A percentile compares a stretch with the other conserved stretches of the same genome.
phyloP scores from a whole-genome alignment of 352 stramenopile genomes.

The Plasmopara viticola region DNA sequence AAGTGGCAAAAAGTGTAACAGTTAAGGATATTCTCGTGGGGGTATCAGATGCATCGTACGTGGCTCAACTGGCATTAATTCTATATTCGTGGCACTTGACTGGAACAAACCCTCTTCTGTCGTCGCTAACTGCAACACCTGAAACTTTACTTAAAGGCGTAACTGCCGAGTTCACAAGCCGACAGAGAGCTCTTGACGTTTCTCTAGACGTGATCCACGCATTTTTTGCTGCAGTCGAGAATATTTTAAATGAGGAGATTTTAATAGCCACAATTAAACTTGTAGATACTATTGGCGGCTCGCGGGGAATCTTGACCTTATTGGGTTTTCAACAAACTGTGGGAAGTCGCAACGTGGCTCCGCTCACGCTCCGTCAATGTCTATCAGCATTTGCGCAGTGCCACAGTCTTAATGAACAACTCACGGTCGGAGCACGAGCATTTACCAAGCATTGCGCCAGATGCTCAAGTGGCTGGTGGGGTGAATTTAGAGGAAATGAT shows the following conservation, averaged over 20 bases:
- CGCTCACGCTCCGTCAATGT: constrained; percentile 54
- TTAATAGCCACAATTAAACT: constrained; percentile 15
- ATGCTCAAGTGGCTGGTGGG: constrained; percentile 61
- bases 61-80: constrained; percentile 39
- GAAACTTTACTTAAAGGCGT: constrained; percentile 32
- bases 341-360: constrained; percentile 40
- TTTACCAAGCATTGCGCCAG: constrained; percentile 79
- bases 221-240: constrained; percentile 15
- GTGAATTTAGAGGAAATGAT: constrained; percentile 57
- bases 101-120: constrained; percentile 27
- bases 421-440: constrained; percentile 69
- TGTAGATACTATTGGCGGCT: constrained; percentile 37
- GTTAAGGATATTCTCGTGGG: constrained; percentile 12
- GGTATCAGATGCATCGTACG: constrained; percentile 24
- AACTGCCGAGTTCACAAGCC: constrained; percentile 23
- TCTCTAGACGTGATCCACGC: constrained; percentile 11
- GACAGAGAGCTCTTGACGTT: constrained; percentile 26
- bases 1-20: constrained; percentile 1
- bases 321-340: constrained; percentile 59
- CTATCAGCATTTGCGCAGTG: constrained; percentile 40
- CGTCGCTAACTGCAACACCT: constrained; percentile 6
- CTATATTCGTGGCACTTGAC: constrained; percentile 35
- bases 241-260: not conserved
- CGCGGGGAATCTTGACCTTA: constrained; percentile 56
- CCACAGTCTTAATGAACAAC: constrained; percentile 30